Evolutionary conservation across 805 yeast species (phyloP), one percentile per base, ranked within the genome.

Genomic region (Spathaspora gorwiae): DNA sequence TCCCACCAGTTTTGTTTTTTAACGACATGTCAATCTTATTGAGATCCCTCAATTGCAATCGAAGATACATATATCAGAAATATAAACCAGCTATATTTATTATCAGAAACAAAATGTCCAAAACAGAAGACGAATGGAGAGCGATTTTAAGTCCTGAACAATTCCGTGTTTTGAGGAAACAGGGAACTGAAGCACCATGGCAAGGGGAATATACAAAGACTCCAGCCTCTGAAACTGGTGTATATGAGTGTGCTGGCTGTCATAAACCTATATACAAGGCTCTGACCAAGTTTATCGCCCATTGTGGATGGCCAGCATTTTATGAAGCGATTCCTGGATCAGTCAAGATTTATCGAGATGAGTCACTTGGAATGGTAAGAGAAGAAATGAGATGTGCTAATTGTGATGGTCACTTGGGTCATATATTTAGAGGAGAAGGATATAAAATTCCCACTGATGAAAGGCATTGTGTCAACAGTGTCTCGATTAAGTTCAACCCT

Each of bases 301-400:
- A 89, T 44, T 94, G 99, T 64, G 99, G 99, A 2, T 94, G 99
- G 99, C 99, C 99, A 1, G 90, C 97, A 0, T 94, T 94, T 64
- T 92, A 84, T 63, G 85, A 88, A 47, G 97, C 95, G 1, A 70
- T 87, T 35, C 95, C 96, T 0, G 90, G 90, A 0, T 75, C 96
- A 6, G 75, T 94, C 35, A 73, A 64, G 15, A 72, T 84, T 10
- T 65, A 76, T 47, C 73, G 70, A 14, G 99, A 94, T 62, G 56
- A 46, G 0, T 64, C 83, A 7, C 65, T 68, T 41, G 98, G 98
- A 0, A 90, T 85, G 94, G 72, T 69, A 11, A 75, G 99, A 50
- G 87, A 82, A 10, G 99, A 94, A 62, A 90, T 94, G 83, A 74
- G 84, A 50, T 94, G 99, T 61, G 70, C 83, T 10, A 74, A 76